These are phyloP conservation scores for Pilatotrama ljubarskyi DNA, from an alignment of 768 basidiomycete species.

Conservation along the genomic window DNA sequence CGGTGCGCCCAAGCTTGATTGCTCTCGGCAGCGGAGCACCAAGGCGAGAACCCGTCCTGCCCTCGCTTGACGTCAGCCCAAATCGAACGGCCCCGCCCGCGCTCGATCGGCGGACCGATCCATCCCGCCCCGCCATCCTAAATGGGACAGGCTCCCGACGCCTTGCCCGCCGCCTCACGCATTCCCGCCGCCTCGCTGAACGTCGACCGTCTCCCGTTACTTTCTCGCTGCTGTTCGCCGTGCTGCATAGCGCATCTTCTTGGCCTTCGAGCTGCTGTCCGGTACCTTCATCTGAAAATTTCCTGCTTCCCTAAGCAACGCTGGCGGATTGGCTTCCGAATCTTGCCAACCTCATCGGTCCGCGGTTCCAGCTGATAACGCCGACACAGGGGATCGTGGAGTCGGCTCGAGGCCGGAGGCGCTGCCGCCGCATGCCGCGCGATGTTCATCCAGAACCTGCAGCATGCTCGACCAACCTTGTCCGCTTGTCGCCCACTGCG, in stretches of 20 bases:
- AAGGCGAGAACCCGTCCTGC: slow-evolving; percentile 2
- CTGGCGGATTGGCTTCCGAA: background rate
- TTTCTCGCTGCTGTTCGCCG: background rate
- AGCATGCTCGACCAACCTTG: background rate
- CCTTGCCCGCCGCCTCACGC: background rate
- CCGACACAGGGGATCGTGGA: slow-evolving; percentile 2
- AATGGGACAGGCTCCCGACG: background rate
- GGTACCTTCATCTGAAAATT: slow-evolving; percentile 3
- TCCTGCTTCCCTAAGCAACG: slow-evolving; percentile 3
- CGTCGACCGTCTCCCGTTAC: background rate
- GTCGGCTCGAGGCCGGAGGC: background rate
- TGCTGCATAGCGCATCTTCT: background rate
- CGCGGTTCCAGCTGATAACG: slow-evolving; percentile 13
- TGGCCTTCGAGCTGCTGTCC: background rate
- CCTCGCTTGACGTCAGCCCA: slow-evolving; percentile 11
- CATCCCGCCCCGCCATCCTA: background rate
- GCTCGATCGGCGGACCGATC: slow-evolving; percentile 2
- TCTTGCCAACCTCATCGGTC: slow-evolving; percentile 1
- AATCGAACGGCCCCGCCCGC: background rate
- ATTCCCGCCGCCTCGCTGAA: background rate
- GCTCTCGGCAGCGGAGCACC: slow-evolving; percentile 9
- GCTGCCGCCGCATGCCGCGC: slow-evolving; percentile 11
- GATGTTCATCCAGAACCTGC: slow-evolving; percentile 4
- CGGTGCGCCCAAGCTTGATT: slow-evolving; percentile 8
- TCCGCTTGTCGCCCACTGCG: background rate